Conservation (phyloP, 1,139 yeast species). For the Diutina rugosa region DNA sequence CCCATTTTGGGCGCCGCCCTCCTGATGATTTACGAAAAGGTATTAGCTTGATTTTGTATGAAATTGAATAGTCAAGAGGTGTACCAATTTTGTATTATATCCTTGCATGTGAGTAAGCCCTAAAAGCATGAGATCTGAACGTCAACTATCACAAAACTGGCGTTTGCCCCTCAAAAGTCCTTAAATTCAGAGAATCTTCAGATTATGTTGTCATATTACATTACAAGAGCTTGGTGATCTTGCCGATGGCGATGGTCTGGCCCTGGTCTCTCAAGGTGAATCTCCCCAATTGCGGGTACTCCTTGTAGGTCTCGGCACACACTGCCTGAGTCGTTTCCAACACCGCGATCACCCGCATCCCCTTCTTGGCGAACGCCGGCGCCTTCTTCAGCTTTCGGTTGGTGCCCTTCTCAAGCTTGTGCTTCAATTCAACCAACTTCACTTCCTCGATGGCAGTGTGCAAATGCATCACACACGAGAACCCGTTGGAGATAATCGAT, state of each 20-base stretch:
- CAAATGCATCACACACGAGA: conserved; percentile 95
- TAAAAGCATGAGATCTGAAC: too few species aligned
- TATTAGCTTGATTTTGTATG: too few species aligned
- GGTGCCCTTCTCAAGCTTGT: conserved; percentile 92
- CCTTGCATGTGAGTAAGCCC: too few species aligned
- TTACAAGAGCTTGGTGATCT: conserved; percentile 59
- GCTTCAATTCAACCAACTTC: conserved; percentile 65
- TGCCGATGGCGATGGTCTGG: conserved; percentile 95
- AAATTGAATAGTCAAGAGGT: too few species aligned
- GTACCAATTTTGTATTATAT: too few species aligned
- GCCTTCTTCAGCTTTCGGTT: conserved; percentile 93
- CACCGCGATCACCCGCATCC: conserved; percentile 94
- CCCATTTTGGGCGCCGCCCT: too few species aligned
- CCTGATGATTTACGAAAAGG: too few species aligned
- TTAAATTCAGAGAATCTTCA: too few species aligned
- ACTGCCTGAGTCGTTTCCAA: conserved; percentile 77
- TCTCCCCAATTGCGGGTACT: conserved; percentile 93
- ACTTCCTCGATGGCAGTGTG: conserved; percentile 98
- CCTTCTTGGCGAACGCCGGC: conserved; percentile 97
- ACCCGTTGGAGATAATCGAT: conserved; percentile 89
- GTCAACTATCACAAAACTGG: too few species aligned
- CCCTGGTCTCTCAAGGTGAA: conserved; percentile 98
- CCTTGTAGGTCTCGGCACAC: conserved; percentile 85
- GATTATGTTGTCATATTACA: background rate
- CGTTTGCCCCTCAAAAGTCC: too few species aligned